Base-by-base conservation (phyloP, 2,329 filamentous ascomycete genomes). In the Aspergillus fumigatus region DNA sequence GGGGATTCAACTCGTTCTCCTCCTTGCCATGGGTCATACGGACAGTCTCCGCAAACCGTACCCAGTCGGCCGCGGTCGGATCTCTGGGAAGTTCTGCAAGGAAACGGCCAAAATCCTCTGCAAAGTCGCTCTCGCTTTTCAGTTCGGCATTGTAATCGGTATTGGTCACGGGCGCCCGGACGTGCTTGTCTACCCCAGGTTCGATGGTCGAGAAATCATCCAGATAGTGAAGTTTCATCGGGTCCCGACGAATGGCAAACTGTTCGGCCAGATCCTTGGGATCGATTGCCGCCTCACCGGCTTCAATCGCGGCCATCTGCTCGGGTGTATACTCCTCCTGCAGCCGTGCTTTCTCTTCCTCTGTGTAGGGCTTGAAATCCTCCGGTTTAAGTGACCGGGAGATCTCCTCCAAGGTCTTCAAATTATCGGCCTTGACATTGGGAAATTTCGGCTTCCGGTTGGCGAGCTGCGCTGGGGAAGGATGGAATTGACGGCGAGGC, bases 171-270 rank as follows among this genome's bases (percentile, higher is more conserved):
- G 73, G 76, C 56, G 76, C 72, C 75, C 80, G 64, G 76, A 82
- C 72, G 79, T 78, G 84, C 70, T 87, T 83, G 77, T 97, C 93
- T 59, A 94, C 83, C 51, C 90, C 80, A 53, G 91, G 90, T 68
- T 90, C 84, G 61, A 93, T 82, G 56, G 83, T 82, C 58, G 88
- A 84, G 68, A 96, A 88, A 73, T 96, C 90, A 71, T 97, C 92
- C 54, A 93, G 77, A 73, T 96, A 94, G 59, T 84, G 80, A 51
- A 92, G 78, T 53, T 80, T 80, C 79, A 90, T 89, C 8, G 86
- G 82, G 70, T 96, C 92, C 54, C 79, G 81, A 59, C 91, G 86
- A 65, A 89, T 74, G 47, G 84, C 81, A 62, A 87, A 89, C 75
- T 94, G 88, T 35, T 84, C 80, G 45, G 87, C 80, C 70, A 97